Evolutionary conservation across 2,329 filamentous ascomycete genomes (phyloP).

Genomic region (Bipolaris bicolor): DNA sequence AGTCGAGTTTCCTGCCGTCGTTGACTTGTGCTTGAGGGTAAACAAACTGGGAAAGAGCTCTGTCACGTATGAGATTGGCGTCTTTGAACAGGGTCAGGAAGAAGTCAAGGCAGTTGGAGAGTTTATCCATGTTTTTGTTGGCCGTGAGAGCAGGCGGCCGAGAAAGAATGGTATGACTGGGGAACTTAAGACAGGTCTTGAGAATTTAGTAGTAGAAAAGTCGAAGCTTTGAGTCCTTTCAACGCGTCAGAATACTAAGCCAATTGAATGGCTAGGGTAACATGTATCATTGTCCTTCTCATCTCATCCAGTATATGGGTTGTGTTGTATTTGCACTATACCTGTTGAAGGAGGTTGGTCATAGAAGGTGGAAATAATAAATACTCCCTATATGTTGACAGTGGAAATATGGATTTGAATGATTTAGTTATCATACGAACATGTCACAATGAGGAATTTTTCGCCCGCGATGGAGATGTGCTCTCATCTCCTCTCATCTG

Average conservation of each 20-base stretch:
- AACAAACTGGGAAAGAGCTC: conserved; percentile 84
- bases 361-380: too few species aligned
- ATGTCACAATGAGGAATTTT: neutral
- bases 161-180: conserved; percentile 67
- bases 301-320: too few species aligned
- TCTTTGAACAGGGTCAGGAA: conserved; percentile 78
- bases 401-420: too few species aligned
- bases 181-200: conserved; percentile 57
- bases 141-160: conserved; percentile 73
- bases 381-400: too few species aligned
- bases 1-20: conserved; percentile 78
- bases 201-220: conserved; percentile 28
- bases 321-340: too few species aligned
- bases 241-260: neutral
- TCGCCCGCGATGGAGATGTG: too few species aligned
- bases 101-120: conserved; percentile 82
- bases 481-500: neutral
- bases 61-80: conserved; percentile 85
- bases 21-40: conserved; percentile 82
- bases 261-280: neutral
- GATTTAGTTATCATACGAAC: neutral
- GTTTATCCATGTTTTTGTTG: conserved; percentile 89
- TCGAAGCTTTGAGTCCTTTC: conserved; percentile 33
- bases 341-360: too few species aligned
- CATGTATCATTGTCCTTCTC: neutral